These are phyloP conservation scores for Codiaeum variegatum DNA, from an alignment of 441 rosid species.

Conservation along the genomic window DNA sequence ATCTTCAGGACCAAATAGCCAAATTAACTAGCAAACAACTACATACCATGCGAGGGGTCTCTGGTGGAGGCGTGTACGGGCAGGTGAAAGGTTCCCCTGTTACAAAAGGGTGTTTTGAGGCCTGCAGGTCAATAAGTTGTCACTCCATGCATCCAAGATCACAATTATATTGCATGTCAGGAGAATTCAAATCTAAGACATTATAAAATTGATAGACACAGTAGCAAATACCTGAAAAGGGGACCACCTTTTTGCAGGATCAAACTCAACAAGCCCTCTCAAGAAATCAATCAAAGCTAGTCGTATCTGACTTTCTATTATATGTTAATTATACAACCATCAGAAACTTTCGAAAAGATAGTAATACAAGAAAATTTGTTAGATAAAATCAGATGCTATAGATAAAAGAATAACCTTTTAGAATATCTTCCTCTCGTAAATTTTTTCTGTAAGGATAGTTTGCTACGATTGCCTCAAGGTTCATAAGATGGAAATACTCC, in stretches of 20 bases:
- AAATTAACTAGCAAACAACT: constrained; percentile 13
- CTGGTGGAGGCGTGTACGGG: constrained; percentile 84
- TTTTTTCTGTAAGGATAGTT: constrained; percentile 85
- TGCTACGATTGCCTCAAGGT: constrained; percentile 87
- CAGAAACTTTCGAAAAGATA: constrained; percentile 21
- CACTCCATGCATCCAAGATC: constrained; percentile 16
- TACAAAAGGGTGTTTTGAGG: constrained; percentile 96
- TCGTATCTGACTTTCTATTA: constrained; percentile 80
- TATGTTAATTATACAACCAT: constrained; percentile 21
- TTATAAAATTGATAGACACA: constrained; percentile 11
- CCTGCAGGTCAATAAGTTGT: constrained; percentile 51
- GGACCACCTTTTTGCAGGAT: constrained; percentile 99
- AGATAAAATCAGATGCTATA: constrained; percentile 9
- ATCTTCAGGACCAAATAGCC: constrained; percentile 1
- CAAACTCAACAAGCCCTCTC: constrained; percentile 97
- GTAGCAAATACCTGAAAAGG: constrained; percentile 76
- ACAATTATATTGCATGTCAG: constrained; percentile 14
- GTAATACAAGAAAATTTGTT: constrained; percentile 1
- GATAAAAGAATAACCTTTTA: constrained; percentile 53
- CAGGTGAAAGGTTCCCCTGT: constrained; percentile 97
- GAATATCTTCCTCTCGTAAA: constrained; percentile 71
- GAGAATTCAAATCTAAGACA: constrained; percentile 1
- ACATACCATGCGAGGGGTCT: constrained; percentile 86
- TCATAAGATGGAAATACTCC: constrained; percentile 90
- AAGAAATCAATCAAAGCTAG: constrained; percentile 94